A percentile compares a stretch with the other conserved stretches of the same genome.
phyloP scores from a whole-genome alignment of 73 alveolate genomes.

The Uronychia binucleata region DNA sequence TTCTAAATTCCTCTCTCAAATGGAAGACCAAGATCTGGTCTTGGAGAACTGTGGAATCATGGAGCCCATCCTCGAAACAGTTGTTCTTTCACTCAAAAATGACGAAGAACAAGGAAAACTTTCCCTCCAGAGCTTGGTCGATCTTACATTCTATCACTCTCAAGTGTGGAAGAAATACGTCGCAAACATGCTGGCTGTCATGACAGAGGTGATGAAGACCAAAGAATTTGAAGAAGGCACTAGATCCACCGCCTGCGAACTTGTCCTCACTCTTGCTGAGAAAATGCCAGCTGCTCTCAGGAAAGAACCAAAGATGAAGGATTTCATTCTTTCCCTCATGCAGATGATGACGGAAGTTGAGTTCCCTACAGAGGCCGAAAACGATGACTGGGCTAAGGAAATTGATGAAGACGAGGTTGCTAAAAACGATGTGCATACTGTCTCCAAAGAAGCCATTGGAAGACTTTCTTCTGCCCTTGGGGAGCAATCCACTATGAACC shows the following conservation, averaged over 20 bases:
- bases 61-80: slow-evolving; percentile 29
- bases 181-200: slow-evolving; percentile 7
- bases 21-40: slow-evolving; percentile 42
- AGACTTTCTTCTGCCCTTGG: slow-evolving; percentile 47
- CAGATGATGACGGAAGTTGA: slow-evolving; percentile 46
- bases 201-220: slow-evolving; percentile 6
- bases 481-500: slow-evolving; percentile 39
- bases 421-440: slow-evolving; percentile 41
- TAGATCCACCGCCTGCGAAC: slow-evolving; percentile 33
- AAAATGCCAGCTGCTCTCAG: slow-evolving; percentile 32
- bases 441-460: slow-evolving; percentile 39
- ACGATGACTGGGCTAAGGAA: slow-evolving; percentile 37
- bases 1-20: slow-evolving; percentile 39
- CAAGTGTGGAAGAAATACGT: slow-evolving; percentile 32
- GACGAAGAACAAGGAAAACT: slow-evolving; percentile 28
- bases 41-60: slow-evolving; percentile 19
- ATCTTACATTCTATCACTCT: slow-evolving; percentile 28
- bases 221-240: slow-evolving; percentile 30
- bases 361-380: slow-evolving; percentile 16
- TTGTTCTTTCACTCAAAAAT: slow-evolving; percentile 29
- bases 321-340: slow-evolving; percentile 32
- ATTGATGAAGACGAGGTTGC: slow-evolving; percentile 52
- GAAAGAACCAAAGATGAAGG: slow-evolving; percentile 17
- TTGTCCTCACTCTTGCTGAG: slow-evolving; percentile 26
- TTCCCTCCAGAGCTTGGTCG: slow-evolving; percentile 20